phyloP scores from a whole-genome alignment of 352 stramenopile species.

The Pythium angustatum region DNA sequence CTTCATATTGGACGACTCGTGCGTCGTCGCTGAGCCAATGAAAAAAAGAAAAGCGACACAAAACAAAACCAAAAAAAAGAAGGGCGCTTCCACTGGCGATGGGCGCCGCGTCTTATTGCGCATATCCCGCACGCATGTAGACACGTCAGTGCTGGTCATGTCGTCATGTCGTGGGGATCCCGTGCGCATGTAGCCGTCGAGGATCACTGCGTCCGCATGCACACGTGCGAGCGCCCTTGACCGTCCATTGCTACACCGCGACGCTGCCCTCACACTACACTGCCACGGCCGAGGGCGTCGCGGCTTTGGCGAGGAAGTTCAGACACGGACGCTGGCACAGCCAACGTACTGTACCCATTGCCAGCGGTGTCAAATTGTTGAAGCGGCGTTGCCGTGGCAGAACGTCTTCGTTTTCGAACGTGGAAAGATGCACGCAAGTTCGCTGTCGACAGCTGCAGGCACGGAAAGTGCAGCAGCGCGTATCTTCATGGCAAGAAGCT shows the following conservation, averaged over 20 bases:
- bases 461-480: conserved; percentile 9
- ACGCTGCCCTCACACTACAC: too few species aligned
- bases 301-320: too few species aligned
- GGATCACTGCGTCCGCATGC: background rate
- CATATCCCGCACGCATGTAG: conserved; percentile 2
- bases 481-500: background rate
- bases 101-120: background rate
- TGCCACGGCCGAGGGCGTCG: too few species aligned
- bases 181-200: background rate
- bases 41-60: conserved; percentile 1
- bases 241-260: conserved; percentile 1
- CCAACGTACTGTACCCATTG: conserved; percentile 10
- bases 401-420: conserved; percentile 15
- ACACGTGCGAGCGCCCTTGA: background rate
- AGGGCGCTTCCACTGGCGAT: background rate
- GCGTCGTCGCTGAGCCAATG: too few species aligned
- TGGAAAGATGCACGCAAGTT: conserved; percentile 29
- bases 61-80: conserved; percentile 11
- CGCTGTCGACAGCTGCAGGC: conserved; percentile 18
- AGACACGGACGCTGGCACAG: background rate
- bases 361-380: conserved; percentile 10
- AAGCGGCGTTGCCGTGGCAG: conserved; percentile 9
- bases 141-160: background rate
- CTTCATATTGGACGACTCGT: too few species aligned
- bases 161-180: background rate